Evolutionary conservation across 2,329 filamentous ascomycete genomes (phyloP).

Genomic region (Pseudocercospora crystallina): DNA sequence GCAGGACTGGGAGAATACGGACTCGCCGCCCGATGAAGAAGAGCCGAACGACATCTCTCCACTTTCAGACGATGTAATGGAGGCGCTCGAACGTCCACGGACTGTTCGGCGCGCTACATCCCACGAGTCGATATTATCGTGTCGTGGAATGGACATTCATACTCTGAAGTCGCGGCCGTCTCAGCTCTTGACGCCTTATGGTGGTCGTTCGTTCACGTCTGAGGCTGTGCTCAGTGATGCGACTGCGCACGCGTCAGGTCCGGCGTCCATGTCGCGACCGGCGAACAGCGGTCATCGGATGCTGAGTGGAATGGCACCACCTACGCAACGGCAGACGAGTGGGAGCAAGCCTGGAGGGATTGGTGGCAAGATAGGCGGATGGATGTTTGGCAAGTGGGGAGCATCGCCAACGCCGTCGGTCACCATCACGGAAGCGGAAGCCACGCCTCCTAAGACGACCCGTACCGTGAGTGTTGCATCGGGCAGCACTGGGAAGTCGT

Average conservation of each 20-base stretch:
- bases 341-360: constrained; percentile 30
- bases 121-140: constrained; percentile 85
- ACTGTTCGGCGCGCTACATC: constrained; percentile 66
- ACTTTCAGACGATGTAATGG: constrained; percentile 28
- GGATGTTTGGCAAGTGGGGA: constrained; percentile 66
- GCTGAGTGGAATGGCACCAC: constrained; percentile 34
- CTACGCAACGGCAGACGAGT: constrained; percentile 10
- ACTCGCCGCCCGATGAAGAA: constrained; percentile 13
- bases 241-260: constrained; percentile 34
- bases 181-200: constrained; percentile 64
- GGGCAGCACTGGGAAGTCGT: constrained; percentile 19
- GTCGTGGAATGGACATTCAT: constrained; percentile 86
- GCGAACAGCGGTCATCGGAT: constrained; percentile 30
- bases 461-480: constrained; percentile 19
- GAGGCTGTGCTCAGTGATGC: constrained; percentile 44
- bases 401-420: constrained; percentile 46
- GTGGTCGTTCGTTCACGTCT: constrained; percentile 48
- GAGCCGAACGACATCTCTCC: constrained; percentile 21
- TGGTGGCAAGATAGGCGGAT: constrained; percentile 61
- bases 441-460: constrained; percentile 13
- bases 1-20: constrained; percentile 28
- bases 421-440: constrained; percentile 12
- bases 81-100: constrained; percentile 36
- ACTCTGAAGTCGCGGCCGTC: constrained; percentile 69
- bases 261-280: constrained; percentile 43